phyloP scores from a whole-genome alignment of 768 basidiomycete genomes.

The Lactarius hengduanensis region DNA sequence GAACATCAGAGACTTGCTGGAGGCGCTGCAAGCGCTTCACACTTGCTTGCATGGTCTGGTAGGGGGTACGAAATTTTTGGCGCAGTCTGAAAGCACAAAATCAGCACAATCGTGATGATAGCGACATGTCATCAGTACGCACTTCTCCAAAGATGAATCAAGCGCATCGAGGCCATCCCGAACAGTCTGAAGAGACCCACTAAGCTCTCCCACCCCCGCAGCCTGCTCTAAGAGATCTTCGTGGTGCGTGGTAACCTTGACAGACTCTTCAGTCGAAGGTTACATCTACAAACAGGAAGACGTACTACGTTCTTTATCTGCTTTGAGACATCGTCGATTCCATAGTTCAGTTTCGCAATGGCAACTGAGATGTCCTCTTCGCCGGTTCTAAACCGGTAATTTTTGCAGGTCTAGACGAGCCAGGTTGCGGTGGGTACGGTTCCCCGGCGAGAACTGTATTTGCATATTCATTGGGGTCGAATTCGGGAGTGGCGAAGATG shows the following conservation, averaged over 20 bases:
- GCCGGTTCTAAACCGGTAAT: conserved; percentile 49
- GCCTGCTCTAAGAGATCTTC: conserved; percentile 80
- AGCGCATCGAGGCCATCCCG: conserved; percentile 70
- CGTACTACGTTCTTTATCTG: conserved; percentile 84
- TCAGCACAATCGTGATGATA: not conserved
- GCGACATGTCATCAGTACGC: conserved; percentile 27
- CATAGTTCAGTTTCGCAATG: conserved; percentile 81
- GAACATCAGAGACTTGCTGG: conserved; percentile 79
- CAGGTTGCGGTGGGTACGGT: conserved; percentile 54
- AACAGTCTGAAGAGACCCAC: conserved; percentile 66
- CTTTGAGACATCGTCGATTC: conserved; percentile 88
- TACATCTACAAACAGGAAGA: not conserved
- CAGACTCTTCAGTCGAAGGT: conserved; percentile 7
- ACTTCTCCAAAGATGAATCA: conserved; percentile 77
- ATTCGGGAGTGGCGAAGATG: conserved; percentile 69
- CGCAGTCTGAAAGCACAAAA: conserved; percentile 55
- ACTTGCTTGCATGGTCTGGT: conserved; percentile 66
- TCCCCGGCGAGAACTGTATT: conserved; percentile 87
- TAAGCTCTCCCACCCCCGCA: conserved; percentile 67
- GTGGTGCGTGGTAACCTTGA: conserved; percentile 78
- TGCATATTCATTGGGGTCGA: conserved; percentile 89
- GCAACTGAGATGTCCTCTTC: conserved; percentile 87
- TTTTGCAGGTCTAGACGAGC: conserved; percentile 35
- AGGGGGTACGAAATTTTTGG: conserved; percentile 81
- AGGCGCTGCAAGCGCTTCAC: conserved; percentile 75